Evolutionary conservation across 2,329 filamentous ascomycete genomes (phyloP).

Genomic region (Annulohypoxylon truncatum): DNA sequence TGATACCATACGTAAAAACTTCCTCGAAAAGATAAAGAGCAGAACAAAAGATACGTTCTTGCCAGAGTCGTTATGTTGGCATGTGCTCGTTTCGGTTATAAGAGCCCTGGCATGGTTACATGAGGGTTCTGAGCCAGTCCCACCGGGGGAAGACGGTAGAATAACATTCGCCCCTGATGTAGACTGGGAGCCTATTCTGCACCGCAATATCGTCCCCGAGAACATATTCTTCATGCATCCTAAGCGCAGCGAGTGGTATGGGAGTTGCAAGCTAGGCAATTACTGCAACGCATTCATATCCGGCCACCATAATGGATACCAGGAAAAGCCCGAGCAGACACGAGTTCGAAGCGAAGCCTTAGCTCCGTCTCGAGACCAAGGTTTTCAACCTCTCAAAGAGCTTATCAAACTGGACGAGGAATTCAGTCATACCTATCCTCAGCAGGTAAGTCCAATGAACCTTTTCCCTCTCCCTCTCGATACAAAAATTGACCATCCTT

Average conservation of each 20-base stretch:
- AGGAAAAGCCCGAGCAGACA: slow-evolving; percentile 3
- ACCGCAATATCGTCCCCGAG: slow-evolving; percentile 59
- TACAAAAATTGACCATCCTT: slow-evolving; percentile 23
- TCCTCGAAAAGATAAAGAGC: slow-evolving; percentile 30
- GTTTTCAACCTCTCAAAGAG: slow-evolving; percentile 27
- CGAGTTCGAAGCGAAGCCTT: slow-evolving; percentile 41
- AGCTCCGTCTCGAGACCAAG: slow-evolving; percentile 38
- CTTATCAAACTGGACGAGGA: slow-evolving; percentile 36
- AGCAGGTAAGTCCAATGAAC: slow-evolving; percentile 38
- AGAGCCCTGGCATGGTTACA: slow-evolving; percentile 65
- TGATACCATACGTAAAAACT: no score
- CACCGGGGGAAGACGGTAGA: slow-evolving; percentile 29
- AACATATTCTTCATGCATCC: slow-evolving; percentile 65
- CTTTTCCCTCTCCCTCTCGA: neutral
- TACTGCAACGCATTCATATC: slow-evolving; percentile 57
- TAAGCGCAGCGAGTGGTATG: slow-evolving; percentile 62
- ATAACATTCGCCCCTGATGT: slow-evolving; percentile 44
- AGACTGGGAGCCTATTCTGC: slow-evolving; percentile 65
- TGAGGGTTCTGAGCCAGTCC: slow-evolving; percentile 54
- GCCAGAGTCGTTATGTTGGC: slow-evolving; percentile 67
- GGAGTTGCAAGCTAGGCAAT: slow-evolving; percentile 65
- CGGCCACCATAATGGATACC: slow-evolving; percentile 48
- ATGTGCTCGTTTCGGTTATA: slow-evolving; percentile 61
- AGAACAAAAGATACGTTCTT: slow-evolving; percentile 50
- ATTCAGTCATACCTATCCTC: slow-evolving; percentile 42